These are phyloP conservation scores for Sicyos baderoa DNA, from an alignment of 306 rosid genomes.

Conservation along the genomic window DNA sequence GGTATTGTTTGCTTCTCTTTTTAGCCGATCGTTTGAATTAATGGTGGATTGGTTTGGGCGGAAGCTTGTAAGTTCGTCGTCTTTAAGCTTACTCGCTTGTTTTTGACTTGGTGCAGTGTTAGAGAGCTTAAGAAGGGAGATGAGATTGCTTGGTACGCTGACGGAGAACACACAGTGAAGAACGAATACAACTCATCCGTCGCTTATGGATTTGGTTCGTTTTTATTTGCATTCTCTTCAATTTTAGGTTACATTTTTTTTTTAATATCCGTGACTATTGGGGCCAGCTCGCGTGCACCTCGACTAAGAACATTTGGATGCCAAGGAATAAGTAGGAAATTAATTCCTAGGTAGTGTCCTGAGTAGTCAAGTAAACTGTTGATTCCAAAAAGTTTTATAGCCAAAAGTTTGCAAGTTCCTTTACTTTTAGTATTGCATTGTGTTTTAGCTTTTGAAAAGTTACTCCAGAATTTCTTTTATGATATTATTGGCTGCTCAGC, in stretches of 20 bases:
- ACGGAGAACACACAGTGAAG: slow-evolving; percentile 60
- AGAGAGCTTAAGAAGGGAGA: slow-evolving; percentile 79
- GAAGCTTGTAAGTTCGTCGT: slow-evolving; percentile 9
- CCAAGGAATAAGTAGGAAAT: too few relatives aligned
- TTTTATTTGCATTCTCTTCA: not conserved
- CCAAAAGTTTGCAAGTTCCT: not conserved
- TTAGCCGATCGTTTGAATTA: not conserved
- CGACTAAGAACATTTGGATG: too few relatives aligned
- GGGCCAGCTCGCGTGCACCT: too few relatives aligned
- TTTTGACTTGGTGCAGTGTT: slow-evolving; percentile 34
- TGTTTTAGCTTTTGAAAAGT: not conserved
- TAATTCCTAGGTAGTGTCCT: too few relatives aligned
- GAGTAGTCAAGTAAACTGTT: not conserved
- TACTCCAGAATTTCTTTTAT: not conserved
- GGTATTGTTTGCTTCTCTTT: slow-evolving; percentile 30
- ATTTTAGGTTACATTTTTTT: not conserved
- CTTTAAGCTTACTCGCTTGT: not conserved
- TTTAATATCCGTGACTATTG: too few relatives aligned
- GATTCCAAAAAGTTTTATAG: not conserved
- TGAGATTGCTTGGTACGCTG: slow-evolving; percentile 84
- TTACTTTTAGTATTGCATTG: not conserved
- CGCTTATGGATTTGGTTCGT: slow-evolving; percentile 71
- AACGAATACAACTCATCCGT: slow-evolving; percentile 56
- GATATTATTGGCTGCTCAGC: slow-evolving; percentile 6
- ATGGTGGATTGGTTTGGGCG: slow-evolving; percentile 8